phyloP scores from a whole-genome alignment of 495 filamentous ascomycete species.

The Neurospora sp. region DNA sequence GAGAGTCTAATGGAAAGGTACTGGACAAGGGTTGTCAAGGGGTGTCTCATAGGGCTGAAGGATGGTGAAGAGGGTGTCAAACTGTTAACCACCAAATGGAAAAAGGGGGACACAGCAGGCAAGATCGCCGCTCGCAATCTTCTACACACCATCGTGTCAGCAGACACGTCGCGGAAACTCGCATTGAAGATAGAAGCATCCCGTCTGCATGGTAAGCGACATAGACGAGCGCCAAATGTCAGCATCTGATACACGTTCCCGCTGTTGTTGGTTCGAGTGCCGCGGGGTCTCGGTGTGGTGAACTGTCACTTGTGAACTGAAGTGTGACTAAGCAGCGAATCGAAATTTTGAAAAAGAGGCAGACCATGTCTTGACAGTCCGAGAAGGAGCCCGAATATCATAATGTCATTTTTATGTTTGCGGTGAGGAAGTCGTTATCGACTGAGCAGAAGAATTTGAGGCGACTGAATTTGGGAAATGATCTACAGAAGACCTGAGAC shows the following conservation, averaged over 20 bases:
- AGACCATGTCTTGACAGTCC: neutral
- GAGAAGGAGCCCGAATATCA: neutral
- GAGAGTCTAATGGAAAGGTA: neutral
- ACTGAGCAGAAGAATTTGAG: neutral
- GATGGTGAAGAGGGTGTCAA: neutral
- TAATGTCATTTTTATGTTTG: neutral
- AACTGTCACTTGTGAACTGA: neutral
- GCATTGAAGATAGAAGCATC: neutral
- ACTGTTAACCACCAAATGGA: neutral
- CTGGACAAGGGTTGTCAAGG: neutral
- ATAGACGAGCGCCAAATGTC: neutral
- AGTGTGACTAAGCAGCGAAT: neutral
- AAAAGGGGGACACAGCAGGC: too few relatives aligned
- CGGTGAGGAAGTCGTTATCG: neutral
- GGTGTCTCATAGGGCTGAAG: neutral
- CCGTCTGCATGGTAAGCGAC: neutral
- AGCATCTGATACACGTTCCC: neutral
- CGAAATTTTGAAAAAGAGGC: neutral
- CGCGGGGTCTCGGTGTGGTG: neutral
- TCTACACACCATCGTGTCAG: too few relatives aligned
- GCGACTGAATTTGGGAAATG: too few relatives aligned
- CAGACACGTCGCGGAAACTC: neutral
- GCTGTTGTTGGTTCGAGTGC: neutral
- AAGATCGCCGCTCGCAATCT: too few relatives aligned
- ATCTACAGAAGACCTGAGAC: neutral